These are phyloP conservation scores for Naganishia vaughanmartiniae DNA, from an alignment of 768 basidiomycete genomes.

Conservation along the genomic window DNA sequence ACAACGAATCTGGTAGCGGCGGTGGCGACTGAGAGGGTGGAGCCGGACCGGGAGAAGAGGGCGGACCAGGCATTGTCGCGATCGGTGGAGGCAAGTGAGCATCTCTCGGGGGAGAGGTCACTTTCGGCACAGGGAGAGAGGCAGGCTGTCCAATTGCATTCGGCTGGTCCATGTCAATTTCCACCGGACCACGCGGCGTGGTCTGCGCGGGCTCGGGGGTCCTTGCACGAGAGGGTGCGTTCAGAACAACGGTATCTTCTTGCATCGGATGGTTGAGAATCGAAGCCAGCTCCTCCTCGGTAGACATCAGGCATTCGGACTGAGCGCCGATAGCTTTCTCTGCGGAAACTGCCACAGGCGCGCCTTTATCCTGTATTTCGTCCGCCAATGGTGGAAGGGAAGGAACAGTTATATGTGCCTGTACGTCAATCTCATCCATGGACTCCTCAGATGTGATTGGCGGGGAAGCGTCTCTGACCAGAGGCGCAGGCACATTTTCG, in stretches of 20 bases:
- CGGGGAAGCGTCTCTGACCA: neutral
- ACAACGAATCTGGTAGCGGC: conserved; percentile 3
- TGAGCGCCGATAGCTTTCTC: neutral
- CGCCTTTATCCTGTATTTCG: neutral
- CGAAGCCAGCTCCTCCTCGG: neutral
- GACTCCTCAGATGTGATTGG: neutral
- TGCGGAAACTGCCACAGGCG: neutral
- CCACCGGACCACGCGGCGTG: neutral
- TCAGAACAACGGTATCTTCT: conserved; percentile 1
- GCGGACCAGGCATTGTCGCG: neutral
- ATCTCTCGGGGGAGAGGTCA: neutral
- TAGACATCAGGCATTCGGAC: neutral
- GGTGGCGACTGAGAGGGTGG: conserved; percentile 3
- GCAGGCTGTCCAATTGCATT: neutral
- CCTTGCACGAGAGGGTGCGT: neutral
- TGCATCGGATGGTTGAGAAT: conserved; percentile 1
- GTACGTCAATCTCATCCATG: neutral
- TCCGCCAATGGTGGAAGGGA: neutral
- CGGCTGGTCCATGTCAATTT: neutral
- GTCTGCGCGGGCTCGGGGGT: neutral
- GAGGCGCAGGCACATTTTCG: neutral
- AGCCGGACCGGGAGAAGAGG: neutral
- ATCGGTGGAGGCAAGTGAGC: neutral
- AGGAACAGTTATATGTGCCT: neutral
- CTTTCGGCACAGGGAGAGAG: neutral